These are phyloP conservation scores for Fusarium staphyleae DNA, from an alignment of 2,329 filamentous ascomycete genomes.

Conservation along the genomic window DNA sequence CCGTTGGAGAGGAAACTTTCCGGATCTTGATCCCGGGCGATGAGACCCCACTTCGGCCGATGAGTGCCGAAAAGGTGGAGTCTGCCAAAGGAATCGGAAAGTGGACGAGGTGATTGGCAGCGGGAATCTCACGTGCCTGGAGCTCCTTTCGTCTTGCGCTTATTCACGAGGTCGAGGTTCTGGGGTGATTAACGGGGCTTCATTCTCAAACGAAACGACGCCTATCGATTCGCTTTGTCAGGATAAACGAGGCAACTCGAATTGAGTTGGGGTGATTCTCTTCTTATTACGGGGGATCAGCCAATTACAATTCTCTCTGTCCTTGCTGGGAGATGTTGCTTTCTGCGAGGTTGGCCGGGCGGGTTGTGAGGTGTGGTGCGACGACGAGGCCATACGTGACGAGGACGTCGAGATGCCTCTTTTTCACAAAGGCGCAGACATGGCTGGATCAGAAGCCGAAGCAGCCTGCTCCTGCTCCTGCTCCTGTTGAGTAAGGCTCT, in stretches of 20 bases:
- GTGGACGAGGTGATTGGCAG: not conserved
- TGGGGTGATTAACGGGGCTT: conserved; percentile 19
- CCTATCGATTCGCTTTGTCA: no score
- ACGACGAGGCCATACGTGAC: conserved; percentile 9
- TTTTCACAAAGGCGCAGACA: conserved; percentile 35
- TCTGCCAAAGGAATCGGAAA: not conserved
- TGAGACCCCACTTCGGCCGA: conserved; percentile 1
- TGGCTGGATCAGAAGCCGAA: conserved; percentile 31
- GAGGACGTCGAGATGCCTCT: conserved; percentile 19
- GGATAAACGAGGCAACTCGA: no score
- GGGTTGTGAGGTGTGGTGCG: conserved; percentile 14
- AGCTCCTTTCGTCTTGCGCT: not conserved
- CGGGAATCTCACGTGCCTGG: not conserved
- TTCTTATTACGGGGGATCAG: not conserved
- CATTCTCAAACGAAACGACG: not conserved
- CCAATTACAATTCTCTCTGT: no score
- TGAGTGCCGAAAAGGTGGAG: conserved; percentile 3
- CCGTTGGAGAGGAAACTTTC: conserved; percentile 1
- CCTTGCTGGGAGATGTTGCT: conserved; percentile 18
- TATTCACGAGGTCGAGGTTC: conserved; percentile 18
- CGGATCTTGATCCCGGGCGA: not conserved
- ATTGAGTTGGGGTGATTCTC: not conserved
- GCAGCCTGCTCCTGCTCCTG: not conserved
- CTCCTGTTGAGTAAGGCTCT: no score
- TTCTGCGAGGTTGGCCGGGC: conserved; percentile 27